Base-by-base conservation (phyloP, 2,329 filamentous ascomycete species). In the Hymenoscyphus albidus region DNA sequence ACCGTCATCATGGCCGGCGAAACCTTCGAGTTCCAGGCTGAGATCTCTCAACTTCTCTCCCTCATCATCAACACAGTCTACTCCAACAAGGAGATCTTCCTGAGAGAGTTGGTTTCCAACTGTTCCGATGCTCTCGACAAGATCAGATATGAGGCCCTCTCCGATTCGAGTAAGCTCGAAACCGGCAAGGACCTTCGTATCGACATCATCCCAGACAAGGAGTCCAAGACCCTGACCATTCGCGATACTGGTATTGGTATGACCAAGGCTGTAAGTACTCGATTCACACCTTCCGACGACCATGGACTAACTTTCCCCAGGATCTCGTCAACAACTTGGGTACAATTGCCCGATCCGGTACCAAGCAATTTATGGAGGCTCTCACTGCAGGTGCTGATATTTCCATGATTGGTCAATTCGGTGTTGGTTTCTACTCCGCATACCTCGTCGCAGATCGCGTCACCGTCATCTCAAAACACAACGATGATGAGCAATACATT, bases 31-130 rank as follows among this genome's bases (percentile, higher is more conserved):
- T 99, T 98, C 86, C 95, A 99, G 90, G 95, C 95, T 90, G 95
- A 99, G 91, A 99, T 99, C 80, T 98, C 94, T 91, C 95, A 99
- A 92, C 92, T 99, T 73, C 91, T 99, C 79, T 93, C 90, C 74
- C 91, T 99, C 80, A 99, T 99, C 83, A 99, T 99, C 88, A 99
- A 99, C 91, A 98, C 95, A 73, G 95, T 99, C 85, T 99, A 98
- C 88, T 97, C 93, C 75, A 99, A 99, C 90, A 99, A 99, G 88
- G 95, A 98, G 84, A 98, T 99, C 80, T 99, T 99, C 89, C 84
- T 99, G 76, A 86, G 95, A 90, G 95, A 99, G 84, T 80, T 99
- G 76, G 92, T 99, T 78, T 98, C 95, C 83, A 99, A 99, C 84
- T 90, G 90, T 78, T 98, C 94, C 77, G 95, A 99, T 90, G 95